phyloP scores from a whole-genome alignment of 2,329 filamentous ascomycete species.

The Anthostomella pinea region DNA sequence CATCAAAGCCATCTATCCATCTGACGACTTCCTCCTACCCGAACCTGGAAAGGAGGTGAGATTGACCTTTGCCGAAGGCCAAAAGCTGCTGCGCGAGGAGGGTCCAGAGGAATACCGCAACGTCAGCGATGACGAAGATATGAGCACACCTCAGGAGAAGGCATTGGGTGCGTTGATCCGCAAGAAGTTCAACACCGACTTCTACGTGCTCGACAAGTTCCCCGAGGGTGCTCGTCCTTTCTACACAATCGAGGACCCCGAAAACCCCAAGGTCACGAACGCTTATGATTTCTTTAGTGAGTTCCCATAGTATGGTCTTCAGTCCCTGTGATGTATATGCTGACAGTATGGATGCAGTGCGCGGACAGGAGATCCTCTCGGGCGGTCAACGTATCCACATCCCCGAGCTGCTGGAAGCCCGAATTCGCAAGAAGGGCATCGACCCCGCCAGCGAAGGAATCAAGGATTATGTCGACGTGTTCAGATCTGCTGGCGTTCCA shows the following conservation, averaged over 20 bases:
- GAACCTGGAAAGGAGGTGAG: constrained; percentile 71
- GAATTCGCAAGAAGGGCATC: constrained; percentile 76
- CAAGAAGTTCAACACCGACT: constrained; percentile 89
- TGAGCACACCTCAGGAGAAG: constrained; percentile 79
- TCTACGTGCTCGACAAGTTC: constrained; percentile 97
- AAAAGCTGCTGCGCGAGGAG: constrained; percentile 73
- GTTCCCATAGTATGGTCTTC: neutral
- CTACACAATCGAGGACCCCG: constrained; percentile 71
- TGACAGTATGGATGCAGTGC: constrained; percentile 39
- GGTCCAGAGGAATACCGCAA: constrained; percentile 65
- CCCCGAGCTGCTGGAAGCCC: constrained; percentile 69
- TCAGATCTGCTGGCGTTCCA: constrained; percentile 77
- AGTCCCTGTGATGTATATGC: neutral
- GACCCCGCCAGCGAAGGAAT: constrained; percentile 73
- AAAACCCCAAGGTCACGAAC: constrained; percentile 54
- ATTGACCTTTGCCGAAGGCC: constrained; percentile 74
- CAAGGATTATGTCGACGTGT: constrained; percentile 85
- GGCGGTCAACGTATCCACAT: constrained; percentile 91
- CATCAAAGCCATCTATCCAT: constrained; percentile 71
- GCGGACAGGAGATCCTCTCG: constrained; percentile 88
- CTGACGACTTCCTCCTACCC: constrained; percentile 73
- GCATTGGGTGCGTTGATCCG: constrained; percentile 84
- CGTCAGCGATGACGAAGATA: constrained; percentile 73
- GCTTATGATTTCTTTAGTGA: constrained; percentile 66
- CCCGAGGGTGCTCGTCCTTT: constrained; percentile 85